Conservation (phyloP, 2,329 filamentous ascomycete genomes). For the Trichophyton verrucosum region DNA sequence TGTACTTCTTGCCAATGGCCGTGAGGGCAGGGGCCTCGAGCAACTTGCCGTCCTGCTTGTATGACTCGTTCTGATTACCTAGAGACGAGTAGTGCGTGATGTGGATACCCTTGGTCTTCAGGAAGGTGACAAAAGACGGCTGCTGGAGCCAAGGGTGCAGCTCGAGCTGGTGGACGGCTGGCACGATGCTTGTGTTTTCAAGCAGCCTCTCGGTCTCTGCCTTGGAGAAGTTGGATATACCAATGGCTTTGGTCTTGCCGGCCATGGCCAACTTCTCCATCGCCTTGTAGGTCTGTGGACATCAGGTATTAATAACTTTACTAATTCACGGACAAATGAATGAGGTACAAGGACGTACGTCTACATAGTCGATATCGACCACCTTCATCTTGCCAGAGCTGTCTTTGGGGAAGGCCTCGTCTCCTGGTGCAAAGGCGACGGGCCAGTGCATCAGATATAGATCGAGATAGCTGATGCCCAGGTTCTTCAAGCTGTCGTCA, state of each 20-base stretch:
- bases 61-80: constrained; percentile 43
- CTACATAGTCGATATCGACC: constrained; percentile 38
- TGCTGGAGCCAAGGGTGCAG: constrained; percentile 44
- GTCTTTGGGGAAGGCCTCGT: constrained; percentile 36
- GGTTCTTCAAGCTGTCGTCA: constrained; percentile 48
- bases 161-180: constrained; percentile 42
- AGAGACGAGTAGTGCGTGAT: constrained; percentile 45
- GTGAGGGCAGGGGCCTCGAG: constrained; percentile 40
- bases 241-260: constrained; percentile 54
- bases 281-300: constrained; percentile 46
- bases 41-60: constrained; percentile 33
- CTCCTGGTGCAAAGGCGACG: constrained; percentile 40
- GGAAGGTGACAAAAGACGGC: constrained; percentile 36
- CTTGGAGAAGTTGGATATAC: constrained; percentile 36
- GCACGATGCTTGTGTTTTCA: constrained; percentile 27
- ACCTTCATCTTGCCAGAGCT: constrained; percentile 31
- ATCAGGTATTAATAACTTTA: neutral
- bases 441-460: constrained; percentile 60
- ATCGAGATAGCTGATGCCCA: constrained; percentile 55
- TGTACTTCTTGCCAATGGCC: constrained; percentile 42
- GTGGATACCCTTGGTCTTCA: constrained; percentile 40
- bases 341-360: constrained; percentile 23
- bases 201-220: constrained; percentile 12
- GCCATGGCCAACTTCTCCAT: constrained; percentile 47
- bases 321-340: neutral